Conservation (phyloP, 257 asterid genomes). For the Nicotiana tabacum region DNA sequence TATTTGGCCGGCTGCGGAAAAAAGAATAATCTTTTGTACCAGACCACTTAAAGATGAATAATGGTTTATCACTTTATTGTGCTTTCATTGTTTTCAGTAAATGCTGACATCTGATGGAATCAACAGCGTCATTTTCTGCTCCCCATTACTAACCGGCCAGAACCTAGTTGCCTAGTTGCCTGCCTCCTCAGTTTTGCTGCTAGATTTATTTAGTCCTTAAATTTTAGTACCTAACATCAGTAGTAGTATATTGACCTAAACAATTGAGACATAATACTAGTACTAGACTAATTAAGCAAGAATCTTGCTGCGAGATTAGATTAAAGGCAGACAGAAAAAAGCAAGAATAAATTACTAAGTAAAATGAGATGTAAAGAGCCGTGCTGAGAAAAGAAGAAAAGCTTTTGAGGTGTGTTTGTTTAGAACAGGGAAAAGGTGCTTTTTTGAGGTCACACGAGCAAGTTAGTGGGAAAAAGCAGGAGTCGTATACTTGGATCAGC, state of each 20-base stretch:
- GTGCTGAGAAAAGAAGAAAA: neutral
- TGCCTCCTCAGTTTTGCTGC: too few relatives aligned
- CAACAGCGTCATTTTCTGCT: too few relatives aligned
- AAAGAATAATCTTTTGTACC: neutral
- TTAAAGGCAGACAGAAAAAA: neutral
- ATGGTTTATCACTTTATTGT: neutral
- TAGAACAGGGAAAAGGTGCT: neutral
- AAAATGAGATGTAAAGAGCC: slow-evolving; percentile 1
- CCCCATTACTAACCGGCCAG: too few relatives aligned
- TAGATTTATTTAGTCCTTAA: too few relatives aligned
- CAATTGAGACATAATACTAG: neutral
- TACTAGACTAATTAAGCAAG: neutral
- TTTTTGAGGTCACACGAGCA: slow-evolving; percentile 1
- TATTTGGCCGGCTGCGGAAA: too few relatives aligned
- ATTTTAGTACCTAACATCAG: too few relatives aligned
- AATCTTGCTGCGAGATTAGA: neutral
- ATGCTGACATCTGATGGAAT: neutral
- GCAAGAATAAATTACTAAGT: neutral
- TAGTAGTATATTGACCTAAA: neutral
- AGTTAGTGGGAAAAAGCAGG: slow-evolving; percentile 14
- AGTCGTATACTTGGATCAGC: neutral
- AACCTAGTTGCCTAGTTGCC: too few relatives aligned
- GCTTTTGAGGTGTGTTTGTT: neutral
- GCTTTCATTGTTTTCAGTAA: neutral
- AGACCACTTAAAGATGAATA: too few relatives aligned